These are phyloP conservation scores for Sequoiadendron giganteum DNA, from an alignment of 75 land plant species.

Conservation along the genomic window DNA sequence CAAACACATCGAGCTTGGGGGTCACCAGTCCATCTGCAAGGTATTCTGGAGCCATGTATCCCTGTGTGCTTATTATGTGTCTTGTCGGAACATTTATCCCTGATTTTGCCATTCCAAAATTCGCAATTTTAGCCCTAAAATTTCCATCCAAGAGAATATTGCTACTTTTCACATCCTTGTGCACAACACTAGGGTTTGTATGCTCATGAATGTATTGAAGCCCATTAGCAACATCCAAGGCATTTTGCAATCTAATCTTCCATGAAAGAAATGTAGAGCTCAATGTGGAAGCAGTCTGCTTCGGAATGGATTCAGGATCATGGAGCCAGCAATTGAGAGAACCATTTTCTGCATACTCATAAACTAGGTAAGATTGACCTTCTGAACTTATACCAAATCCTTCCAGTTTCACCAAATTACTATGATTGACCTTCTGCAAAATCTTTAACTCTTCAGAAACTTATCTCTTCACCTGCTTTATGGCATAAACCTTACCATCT, in stretches of 20 bases:
- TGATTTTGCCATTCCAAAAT: too few species aligned
- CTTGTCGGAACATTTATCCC: too few species aligned
- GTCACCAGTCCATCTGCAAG: too few species aligned
- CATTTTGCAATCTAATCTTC: constrained; percentile 59
- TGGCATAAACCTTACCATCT: constrained; percentile 40
- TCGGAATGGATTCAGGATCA: constrained; percentile 13
- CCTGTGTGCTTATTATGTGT: constrained; percentile 13
- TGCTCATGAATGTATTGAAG: too few species aligned
- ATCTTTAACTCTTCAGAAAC: constrained; percentile 87
- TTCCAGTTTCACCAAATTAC: constrained; percentile 74
- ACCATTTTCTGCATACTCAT: constrained; percentile 85
- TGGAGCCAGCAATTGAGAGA: constrained; percentile 75
- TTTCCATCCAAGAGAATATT: too few species aligned
- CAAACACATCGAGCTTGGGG: too few species aligned
- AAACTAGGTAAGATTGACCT: constrained; percentile 65
- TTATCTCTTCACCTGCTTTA: constrained; percentile 21
- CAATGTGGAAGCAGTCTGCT: constrained; percentile 29
- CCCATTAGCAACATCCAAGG: too few species aligned
- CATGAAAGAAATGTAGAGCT: constrained; percentile 39
- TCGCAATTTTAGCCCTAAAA: too few species aligned
- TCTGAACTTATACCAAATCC: constrained; percentile 21
- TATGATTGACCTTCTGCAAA: constrained; percentile 73
- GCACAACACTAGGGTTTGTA: too few species aligned
- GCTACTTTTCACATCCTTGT: too few species aligned
- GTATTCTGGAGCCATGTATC: constrained; percentile 53